These are phyloP conservation scores for Acanthamoeba royreba DNA, from an alignment of 208 protist genomes.

Conservation along the genomic window DNA sequence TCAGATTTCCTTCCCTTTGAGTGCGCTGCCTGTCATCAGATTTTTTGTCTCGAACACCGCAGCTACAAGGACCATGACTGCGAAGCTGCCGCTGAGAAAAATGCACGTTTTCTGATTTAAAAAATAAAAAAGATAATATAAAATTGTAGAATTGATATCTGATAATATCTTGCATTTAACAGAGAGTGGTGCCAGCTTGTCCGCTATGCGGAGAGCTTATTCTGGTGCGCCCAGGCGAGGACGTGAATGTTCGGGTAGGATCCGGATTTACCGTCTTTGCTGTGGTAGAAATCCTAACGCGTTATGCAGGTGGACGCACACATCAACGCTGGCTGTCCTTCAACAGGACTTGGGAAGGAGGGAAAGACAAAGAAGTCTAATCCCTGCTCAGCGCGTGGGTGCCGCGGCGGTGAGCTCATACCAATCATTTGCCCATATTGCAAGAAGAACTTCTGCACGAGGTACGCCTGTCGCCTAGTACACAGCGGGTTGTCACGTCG, in stretches of 20 bases:
- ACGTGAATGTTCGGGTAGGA: background rate
- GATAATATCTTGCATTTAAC: background rate
- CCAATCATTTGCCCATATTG: constrained; percentile 7
- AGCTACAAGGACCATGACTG: constrained; percentile 18
- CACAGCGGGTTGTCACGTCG: too few species aligned
- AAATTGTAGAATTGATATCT: background rate
- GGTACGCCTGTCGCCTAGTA: too few species aligned
- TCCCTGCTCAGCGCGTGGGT: background rate
- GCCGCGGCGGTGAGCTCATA: background rate
- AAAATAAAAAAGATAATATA: too few species aligned
- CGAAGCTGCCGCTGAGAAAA: background rate
- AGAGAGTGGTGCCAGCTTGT: background rate
- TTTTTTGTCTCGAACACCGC: constrained; percentile 4
- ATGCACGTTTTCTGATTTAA: background rate
- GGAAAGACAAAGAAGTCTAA: background rate
- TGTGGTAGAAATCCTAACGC: background rate
- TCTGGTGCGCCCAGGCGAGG: background rate
- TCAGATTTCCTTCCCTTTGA: constrained; percentile 7
- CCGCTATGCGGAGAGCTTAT: background rate
- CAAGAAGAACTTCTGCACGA: constrained; percentile 6
- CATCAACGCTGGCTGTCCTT: background rate
- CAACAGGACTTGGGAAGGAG: background rate
- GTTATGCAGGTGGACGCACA: background rate
- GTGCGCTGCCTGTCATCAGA: background rate
- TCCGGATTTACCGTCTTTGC: background rate